Evolutionary conservation across 352 stramenopile species (phyloP).

Genomic region (Aphanomyces astaci): DNA sequence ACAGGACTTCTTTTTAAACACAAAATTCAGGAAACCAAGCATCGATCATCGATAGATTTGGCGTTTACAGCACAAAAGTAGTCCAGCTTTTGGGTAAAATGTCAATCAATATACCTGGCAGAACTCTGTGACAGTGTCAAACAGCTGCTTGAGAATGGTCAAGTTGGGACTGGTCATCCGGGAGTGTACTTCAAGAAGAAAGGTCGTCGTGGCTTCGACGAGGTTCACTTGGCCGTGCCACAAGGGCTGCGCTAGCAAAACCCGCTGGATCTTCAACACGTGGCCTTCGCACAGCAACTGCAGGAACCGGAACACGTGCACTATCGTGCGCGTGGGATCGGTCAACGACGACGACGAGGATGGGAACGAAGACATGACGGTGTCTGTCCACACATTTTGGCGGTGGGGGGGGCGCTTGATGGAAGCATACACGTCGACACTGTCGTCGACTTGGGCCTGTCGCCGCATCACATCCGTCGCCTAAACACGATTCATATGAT

Average conservation of each 20-base stretch:
- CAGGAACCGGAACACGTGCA: constrained; percentile 56
- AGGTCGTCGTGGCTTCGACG: constrained; percentile 55
- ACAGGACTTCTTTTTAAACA: too few species aligned
- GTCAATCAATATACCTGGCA: too few species aligned
- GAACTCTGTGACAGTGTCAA: constrained; percentile 70
- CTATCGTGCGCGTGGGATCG: background rate
- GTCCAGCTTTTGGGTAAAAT: too few species aligned
- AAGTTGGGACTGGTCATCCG: constrained; percentile 43
- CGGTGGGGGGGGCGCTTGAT: background rate
- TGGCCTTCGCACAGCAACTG: constrained; percentile 67
- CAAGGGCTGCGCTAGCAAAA: constrained; percentile 38
- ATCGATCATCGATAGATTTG: too few species aligned
- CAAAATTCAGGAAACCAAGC: too few species aligned
- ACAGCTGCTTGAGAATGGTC: constrained; percentile 52
- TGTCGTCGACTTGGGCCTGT: background rate
- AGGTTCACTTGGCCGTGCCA: constrained; percentile 35
- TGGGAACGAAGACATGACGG: constrained; percentile 39
- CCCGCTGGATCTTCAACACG: constrained; percentile 52
- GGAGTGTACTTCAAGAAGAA: constrained; percentile 56
- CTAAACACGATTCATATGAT: too few species aligned
- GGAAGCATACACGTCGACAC: background rate
- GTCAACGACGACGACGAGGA: constrained; percentile 25
- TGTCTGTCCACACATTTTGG: constrained; percentile 27
- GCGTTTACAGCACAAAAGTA: too few species aligned
- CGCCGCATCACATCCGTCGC: background rate